Base-by-base conservation (phyloP, 2,329 filamentous ascomycete species). In the Colletotrichum lini region DNA sequence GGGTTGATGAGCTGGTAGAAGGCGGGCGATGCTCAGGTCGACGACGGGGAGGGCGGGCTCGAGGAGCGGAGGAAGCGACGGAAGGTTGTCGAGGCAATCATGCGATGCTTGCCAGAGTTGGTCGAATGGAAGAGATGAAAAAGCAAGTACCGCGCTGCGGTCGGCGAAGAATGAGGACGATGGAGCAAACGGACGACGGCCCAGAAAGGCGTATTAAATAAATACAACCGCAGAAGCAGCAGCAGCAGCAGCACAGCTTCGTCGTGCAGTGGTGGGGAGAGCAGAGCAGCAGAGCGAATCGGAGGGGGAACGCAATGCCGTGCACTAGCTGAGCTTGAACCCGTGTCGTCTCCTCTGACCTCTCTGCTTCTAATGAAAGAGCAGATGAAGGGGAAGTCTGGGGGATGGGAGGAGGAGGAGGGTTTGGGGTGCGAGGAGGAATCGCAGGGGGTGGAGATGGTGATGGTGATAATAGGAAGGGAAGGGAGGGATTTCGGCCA, bases 331-430 rank as follows among this genome's bases (percentile, higher is more conserved):
- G 42, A 45, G 59, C 65, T 68, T 35, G 40, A 61, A 54, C 69
- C 53, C 68, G 64, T 38, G 42, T 73, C 53, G 66, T 73, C 67
- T 67, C 72, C 62, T 70, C 70, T 30, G 56, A 66, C 57, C 65
- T 73, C 65, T 70, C 72, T 73, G 72, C 72, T 66, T 73, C 72
- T 73, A 73, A 66, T 72, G 70, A 73, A 73, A 73, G 72, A 70
- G 72, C 72, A 73, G 72, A 73, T 50, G 72, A 71, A 67, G 68
- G 53, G 45, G 52, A 58, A 69, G 58, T 49, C 69, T 72, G 49
- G 61, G 66, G 66, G 60, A 70, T 62, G 61, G 61, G 67, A 70
- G 54, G 67, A 72, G 66, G 60, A 63, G 67, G 59, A 61, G 63
- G 57, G 63, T 42, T 67, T 72, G 53, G 71, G 60, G 68, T 68